A percentile compares a stretch with the other conserved stretches of the same genome.
Evolutionary conservation across 306 rosid genomes (phyloP).

Genomic region (Betula pendula): DNA sequence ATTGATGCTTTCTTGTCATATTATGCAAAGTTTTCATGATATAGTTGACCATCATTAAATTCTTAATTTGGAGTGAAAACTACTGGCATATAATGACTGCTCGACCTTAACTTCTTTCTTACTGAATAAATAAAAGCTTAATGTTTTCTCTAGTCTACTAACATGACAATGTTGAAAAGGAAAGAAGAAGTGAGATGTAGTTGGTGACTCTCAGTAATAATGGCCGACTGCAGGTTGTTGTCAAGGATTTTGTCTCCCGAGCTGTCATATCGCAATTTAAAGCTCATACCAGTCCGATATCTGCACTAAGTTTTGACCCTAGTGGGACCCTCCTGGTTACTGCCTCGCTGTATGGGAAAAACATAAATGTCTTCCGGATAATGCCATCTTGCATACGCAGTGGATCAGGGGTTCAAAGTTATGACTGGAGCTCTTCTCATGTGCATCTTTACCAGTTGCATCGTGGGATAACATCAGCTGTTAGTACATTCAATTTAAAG

Average conservation of each 20-base stretch:
- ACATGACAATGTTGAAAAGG: not conserved
- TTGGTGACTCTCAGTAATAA: conserved; percentile 30
- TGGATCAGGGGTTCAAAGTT: conserved; percentile 56
- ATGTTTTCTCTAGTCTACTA: not conserved
- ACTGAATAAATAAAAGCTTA: not conserved
- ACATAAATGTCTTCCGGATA: conserved; percentile 80
- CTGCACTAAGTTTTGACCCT: conserved; percentile 89
- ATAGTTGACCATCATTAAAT: not conserved
- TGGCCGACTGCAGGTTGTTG: conserved; percentile 65
- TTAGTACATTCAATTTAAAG: conserved; percentile 46
- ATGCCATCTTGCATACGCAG: conserved; percentile 61
- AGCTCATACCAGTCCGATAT: conserved; percentile 88
- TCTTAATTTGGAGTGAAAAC: not conserved
- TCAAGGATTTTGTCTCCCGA: conserved; percentile 72
- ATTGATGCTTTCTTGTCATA: not conserved
- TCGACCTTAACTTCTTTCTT: not conserved
- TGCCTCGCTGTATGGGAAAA: conserved; percentile 82
- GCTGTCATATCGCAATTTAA: conserved; percentile 76
- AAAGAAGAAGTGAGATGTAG: conserved; percentile 10
- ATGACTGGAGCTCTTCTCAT: conserved; percentile 68
- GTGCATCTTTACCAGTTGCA: conserved; percentile 89
- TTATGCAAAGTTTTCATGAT: not conserved
- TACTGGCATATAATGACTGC: not conserved
- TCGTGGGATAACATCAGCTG: conserved; percentile 94
- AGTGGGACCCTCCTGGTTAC: conserved; percentile 94